Conservation (phyloP, 257 asterid genomes). For the Coffea eugenioides region DNA sequence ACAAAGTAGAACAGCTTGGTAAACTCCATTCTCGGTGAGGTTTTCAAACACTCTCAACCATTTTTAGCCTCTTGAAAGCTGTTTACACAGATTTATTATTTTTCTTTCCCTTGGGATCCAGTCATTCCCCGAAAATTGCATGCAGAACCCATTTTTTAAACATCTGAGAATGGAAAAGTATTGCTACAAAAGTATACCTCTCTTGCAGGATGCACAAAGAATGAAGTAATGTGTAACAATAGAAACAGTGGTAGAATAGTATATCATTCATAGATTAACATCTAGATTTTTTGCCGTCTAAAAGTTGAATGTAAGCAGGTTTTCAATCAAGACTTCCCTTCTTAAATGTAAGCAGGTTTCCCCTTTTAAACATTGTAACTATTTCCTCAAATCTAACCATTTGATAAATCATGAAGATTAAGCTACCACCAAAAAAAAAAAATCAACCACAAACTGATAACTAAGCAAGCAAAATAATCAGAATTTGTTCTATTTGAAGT, state of each 20-base stretch:
- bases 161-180: not conserved
- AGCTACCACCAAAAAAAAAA: not conserved
- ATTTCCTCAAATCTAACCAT: conserved; percentile 2
- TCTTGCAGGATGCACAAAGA: not conserved
- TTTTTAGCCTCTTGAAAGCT: not conserved
- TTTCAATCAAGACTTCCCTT: not conserved
- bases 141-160: too few species aligned
- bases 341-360: not conserved
- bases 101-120: not conserved
- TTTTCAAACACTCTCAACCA: not conserved
- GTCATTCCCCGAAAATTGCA: not conserved
- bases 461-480: not conserved
- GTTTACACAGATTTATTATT: not conserved
- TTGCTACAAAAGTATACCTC: not conserved
- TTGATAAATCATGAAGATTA: not conserved
- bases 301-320: not conserved
- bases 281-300: not conserved
- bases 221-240: not conserved
- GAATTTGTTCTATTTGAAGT: too few species aligned
- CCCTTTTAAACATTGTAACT: not conserved
- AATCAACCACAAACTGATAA: not conserved
- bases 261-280: not conserved
- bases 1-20: not conserved
- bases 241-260: not conserved
- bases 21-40: not conserved